A percentile compares a stretch with the other conserved stretches of the same genome.
Evolutionary conservation across 306 rosid genomes (phyloP).

Genomic region (Rosa chinensis): DNA sequence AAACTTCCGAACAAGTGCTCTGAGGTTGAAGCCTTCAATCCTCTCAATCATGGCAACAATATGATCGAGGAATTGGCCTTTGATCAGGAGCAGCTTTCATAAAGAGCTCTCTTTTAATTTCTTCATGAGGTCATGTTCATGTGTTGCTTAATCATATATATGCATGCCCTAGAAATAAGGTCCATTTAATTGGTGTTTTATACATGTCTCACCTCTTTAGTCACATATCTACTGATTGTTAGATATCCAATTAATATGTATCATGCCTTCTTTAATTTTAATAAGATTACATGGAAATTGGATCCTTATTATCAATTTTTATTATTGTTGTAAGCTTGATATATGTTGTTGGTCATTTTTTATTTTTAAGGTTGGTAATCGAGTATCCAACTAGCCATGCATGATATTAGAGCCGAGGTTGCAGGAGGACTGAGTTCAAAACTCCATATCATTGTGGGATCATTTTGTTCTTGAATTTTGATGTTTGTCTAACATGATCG

Average conservation of each 20-base stretch:
- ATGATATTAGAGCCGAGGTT: too few relatives aligned
- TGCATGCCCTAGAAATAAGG: slow-evolving; percentile 15
- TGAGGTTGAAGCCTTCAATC: slow-evolving; percentile 60
- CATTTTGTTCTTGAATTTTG: too few relatives aligned
- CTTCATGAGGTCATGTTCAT: slow-evolving; percentile 1
- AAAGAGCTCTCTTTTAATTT: neutral
- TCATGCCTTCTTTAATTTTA: neutral
- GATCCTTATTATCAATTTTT: neutral
- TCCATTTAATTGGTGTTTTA: slow-evolving; percentile 4
- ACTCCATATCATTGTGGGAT: too few relatives aligned
- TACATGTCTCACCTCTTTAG: slow-evolving; percentile 18
- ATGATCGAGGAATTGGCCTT: slow-evolving; percentile 58
- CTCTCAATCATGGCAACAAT: slow-evolving; percentile 47
- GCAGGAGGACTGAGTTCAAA: too few relatives aligned
- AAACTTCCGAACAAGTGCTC: slow-evolving; percentile 58
- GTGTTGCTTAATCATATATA: neutral
- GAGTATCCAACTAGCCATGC: neutral
- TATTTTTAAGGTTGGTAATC: neutral
- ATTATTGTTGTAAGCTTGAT: neutral
- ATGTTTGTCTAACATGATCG: too few relatives aligned
- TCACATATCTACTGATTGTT: neutral
- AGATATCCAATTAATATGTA: slow-evolving; percentile 5
- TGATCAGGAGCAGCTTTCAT: slow-evolving; percentile 44
- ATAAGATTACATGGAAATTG: slow-evolving; percentile 12
- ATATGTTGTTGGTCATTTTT: neutral